Conservation (phyloP, 2,329 filamentous ascomycete species). For the Microcyclospora pomicola region DNA sequence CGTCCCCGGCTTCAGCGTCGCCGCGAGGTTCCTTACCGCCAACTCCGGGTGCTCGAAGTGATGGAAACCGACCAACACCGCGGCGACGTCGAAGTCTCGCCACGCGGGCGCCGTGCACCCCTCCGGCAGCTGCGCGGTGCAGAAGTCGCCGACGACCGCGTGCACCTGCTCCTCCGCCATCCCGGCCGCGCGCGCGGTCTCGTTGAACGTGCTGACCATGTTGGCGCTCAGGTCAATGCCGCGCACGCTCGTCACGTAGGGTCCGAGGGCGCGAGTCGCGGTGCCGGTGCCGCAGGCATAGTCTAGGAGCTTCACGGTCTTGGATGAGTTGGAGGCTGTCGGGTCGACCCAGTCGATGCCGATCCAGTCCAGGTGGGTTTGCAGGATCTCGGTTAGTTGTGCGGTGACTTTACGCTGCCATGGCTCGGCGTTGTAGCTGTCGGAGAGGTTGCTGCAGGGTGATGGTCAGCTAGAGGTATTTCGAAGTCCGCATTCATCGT, state of each 20-base stretch:
- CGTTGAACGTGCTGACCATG: conserved; percentile 22
- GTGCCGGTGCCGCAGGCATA: conserved; percentile 24
- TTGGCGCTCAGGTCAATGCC: conserved; percentile 21
- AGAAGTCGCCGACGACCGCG: conserved; percentile 24
- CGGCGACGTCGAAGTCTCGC: conserved; percentile 29
- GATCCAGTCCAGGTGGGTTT: conserved; percentile 17
- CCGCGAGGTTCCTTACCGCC: conserved; percentile 15
- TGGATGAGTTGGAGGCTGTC: conserved; percentile 2
- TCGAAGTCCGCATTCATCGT: neutral
- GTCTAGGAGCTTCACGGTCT: conserved; percentile 18
- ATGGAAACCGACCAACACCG: conserved; percentile 32
- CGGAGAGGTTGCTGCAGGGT: conserved; percentile 16
- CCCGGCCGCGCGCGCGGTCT: conserved; percentile 12
- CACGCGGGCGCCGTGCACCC: conserved; percentile 19
- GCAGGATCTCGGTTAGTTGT: conserved; percentile 18
- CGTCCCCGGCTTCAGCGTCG: conserved; percentile 15
- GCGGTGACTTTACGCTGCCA: conserved; percentile 19
- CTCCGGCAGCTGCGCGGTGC: conserved; percentile 15
- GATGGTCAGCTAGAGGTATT: conserved; percentile 1
- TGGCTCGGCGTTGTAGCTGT: conserved; percentile 19
- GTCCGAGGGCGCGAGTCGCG: conserved; percentile 19
- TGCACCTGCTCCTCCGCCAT: conserved; percentile 12
- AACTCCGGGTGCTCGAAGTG: conserved; percentile 25
- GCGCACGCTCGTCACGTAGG: conserved; percentile 17
- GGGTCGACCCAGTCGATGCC: conserved; percentile 13